phyloP scores from a whole-genome alignment of 2,329 filamentous ascomycete species.

The Dothideomycetidae sp. region DNA sequence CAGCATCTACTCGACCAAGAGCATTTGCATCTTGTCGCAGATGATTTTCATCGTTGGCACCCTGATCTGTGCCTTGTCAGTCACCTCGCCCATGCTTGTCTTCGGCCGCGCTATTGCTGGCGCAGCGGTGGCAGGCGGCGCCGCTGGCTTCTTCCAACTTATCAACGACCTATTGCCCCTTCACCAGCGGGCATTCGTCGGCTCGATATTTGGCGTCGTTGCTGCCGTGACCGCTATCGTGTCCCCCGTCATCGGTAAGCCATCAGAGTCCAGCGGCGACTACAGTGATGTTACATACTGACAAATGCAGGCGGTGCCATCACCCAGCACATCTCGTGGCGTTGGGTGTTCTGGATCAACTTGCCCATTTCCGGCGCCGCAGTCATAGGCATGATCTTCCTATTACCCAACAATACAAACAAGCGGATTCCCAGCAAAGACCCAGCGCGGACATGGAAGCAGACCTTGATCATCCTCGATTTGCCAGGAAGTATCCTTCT shows the following conservation, averaged over 20 bases:
- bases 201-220: conserved; percentile 16
- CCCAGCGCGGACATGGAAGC: not conserved
- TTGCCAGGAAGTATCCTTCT: conserved; percentile 27
- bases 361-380: conserved; percentile 24
- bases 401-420: conserved; percentile 17
- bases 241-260: conserved; percentile 32
- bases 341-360: conserved; percentile 35
- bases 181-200: conserved; percentile 13
- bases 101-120: conserved; percentile 40
- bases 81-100: conserved; percentile 37
- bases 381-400: conserved; percentile 25
- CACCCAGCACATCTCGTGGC: conserved; percentile 32
- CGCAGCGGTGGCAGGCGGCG: conserved; percentile 38
- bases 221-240: conserved; percentile 33
- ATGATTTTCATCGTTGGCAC: conserved; percentile 33
- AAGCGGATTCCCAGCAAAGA: no score
- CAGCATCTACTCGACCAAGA: conserved; percentile 30
- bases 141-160: conserved; percentile 26
- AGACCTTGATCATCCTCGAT: conserved; percentile 32
- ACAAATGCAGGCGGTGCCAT: conserved; percentile 40
- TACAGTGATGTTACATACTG: no score
- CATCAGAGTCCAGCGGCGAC: no score
- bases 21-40: conserved; percentile 27
- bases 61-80: conserved; percentile 35
- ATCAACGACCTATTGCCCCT: conserved; percentile 18